Conservation (phyloP, 139 green algal genomes). For the Spirogloea muscicola region DNA sequence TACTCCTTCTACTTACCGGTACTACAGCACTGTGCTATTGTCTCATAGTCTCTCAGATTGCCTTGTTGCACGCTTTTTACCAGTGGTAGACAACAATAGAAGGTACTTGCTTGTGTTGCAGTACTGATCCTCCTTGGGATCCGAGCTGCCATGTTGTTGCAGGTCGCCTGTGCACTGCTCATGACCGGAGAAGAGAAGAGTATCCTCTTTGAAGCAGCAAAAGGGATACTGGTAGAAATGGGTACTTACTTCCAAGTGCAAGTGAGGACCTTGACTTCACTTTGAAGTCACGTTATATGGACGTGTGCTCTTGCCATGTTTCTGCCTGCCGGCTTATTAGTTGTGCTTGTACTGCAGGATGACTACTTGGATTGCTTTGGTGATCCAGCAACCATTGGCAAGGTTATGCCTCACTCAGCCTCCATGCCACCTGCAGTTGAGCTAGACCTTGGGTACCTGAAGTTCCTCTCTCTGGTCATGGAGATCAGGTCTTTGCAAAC, state of each 20-base stretch:
- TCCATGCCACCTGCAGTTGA: no score
- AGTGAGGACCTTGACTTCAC: conserved; percentile 8
- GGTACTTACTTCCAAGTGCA: conserved; percentile 51
- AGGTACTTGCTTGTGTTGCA: neutral
- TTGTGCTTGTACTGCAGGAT: conserved; percentile 66
- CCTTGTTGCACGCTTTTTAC: neutral
- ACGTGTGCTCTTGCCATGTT: neutral
- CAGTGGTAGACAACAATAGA: neutral
- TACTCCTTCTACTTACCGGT: conserved; percentile 52
- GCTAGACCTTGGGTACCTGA: no score
- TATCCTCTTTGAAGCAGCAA: conserved; percentile 26
- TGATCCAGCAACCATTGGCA: conserved; percentile 84
- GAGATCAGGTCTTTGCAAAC: neutral
- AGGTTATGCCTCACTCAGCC: no score
- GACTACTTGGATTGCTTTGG: conserved; percentile 96
- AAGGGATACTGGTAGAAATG: conserved; percentile 50
- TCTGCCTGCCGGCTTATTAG: neutral
- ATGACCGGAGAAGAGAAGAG: conserved; percentile 61
- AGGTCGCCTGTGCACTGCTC: conserved; percentile 81
- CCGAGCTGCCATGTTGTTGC: neutral
- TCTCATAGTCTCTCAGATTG: neutral
- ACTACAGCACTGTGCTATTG: neutral
- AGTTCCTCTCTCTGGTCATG: neutral
- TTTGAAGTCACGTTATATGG: no score
- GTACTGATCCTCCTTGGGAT: neutral